Evolutionary conservation across 2,329 filamentous ascomycete genomes (phyloP).

Genomic region (Colletotrichum shisoi): DNA sequence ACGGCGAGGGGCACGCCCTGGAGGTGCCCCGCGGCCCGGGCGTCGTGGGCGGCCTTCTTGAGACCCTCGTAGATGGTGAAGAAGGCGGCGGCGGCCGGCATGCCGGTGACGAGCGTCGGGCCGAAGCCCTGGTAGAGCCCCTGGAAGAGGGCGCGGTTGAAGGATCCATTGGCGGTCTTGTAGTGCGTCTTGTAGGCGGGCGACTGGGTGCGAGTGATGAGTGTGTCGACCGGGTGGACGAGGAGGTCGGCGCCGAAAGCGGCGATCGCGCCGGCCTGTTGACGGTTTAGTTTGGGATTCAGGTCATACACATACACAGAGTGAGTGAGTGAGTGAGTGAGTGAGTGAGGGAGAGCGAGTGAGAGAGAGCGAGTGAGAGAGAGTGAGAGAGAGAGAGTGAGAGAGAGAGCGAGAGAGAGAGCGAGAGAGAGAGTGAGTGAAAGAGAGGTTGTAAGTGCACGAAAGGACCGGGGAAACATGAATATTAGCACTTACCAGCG

Average conservation of each 20-base stretch:
- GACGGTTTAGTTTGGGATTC: neutral
- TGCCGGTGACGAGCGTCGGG: constrained; percentile 37
- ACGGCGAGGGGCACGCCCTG: constrained; percentile 32
- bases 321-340: too few species aligned
- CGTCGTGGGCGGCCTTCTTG: constrained; percentile 19
- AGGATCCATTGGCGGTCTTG: constrained; percentile 27
- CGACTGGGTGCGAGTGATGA: constrained; percentile 41
- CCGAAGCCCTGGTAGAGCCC: constrained; percentile 42
- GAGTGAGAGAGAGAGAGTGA: too few species aligned
- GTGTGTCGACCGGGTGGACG: constrained; percentile 40
- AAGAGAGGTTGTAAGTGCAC: too few species aligned
- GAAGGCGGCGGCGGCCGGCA: constrained; percentile 39
- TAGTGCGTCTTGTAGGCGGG: constrained; percentile 37
- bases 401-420: too few species aligned
- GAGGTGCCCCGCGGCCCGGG: constrained; percentile 15
- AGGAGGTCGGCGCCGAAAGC: constrained; percentile 34
- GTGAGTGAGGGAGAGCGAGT: too few species aligned
- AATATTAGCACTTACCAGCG: neutral
- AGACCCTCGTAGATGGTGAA: constrained; percentile 40
- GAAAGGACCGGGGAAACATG: too few species aligned
- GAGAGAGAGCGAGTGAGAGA: too few species aligned
- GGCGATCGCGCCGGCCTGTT: constrained; percentile 24
- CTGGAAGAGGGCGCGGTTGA: constrained; percentile 34
- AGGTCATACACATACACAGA: too few species aligned
- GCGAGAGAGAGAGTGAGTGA: too few species aligned